Evolutionary conservation across 2,329 filamentous ascomycete genomes (phyloP).

Genomic region (Cladophialophora yegresii): DNA sequence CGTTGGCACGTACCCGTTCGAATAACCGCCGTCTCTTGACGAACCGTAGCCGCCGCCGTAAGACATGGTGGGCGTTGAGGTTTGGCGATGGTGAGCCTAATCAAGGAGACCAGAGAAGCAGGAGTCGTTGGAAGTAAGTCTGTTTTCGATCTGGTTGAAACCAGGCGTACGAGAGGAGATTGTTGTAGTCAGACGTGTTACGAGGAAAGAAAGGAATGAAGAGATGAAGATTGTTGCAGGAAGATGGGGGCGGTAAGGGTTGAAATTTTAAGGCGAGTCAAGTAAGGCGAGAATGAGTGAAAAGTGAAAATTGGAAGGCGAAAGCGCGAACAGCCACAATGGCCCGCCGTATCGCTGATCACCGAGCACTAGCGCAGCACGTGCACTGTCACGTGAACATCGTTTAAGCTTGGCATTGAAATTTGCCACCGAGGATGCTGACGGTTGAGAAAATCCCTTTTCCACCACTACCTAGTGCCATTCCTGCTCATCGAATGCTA

Average conservation of each 20-base stretch:
- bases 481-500: neutral
- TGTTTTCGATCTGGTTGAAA: conserved; percentile 34
- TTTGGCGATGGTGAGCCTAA: conserved; percentile 9
- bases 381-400: neutral
- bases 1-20: conserved; percentile 30
- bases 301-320: conserved; percentile 13
- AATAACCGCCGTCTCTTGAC: conserved; percentile 49
- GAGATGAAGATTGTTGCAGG: conserved; percentile 18
- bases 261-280: conserved; percentile 21
- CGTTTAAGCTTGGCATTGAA: neutral
- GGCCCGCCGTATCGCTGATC: neutral
- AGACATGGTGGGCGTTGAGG: conserved; percentile 61
- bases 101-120: conserved; percentile 26
- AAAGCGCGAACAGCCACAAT: neutral
- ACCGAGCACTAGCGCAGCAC: neutral
- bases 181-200: conserved; percentile 31
- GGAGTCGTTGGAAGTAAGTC: conserved; percentile 32
- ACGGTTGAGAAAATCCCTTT: neutral
- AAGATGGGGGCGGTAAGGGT: conserved; percentile 25
- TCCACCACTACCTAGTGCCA: neutral
- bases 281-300: neutral
- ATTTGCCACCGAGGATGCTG: neutral
- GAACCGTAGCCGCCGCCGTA: conserved; percentile 58
- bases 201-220: conserved; percentile 15
- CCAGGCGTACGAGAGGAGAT: conserved; percentile 37